Percentiles rank a stretch among this genome's conserved stretches.
Conservation (phyloP, 768 basidiomycete genomes). For the Boletus tomentosulus region DNA sequence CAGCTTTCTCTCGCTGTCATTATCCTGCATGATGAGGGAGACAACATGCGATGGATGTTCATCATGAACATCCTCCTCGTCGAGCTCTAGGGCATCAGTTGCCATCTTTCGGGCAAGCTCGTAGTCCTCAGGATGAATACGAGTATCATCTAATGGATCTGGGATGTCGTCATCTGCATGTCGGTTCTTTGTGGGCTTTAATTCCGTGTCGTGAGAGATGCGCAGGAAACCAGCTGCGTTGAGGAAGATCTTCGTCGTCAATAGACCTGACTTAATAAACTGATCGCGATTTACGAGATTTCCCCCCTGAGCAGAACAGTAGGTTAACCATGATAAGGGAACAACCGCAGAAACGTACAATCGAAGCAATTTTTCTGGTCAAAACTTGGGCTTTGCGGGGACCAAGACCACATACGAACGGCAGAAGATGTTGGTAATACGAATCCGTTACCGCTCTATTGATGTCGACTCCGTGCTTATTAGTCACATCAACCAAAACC, state of each 20-base stretch:
- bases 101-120: constrained; percentile 98
- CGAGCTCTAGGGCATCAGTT: constrained; percentile 92
- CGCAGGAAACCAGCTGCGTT: constrained; percentile 92
- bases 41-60: constrained; percentile 91
- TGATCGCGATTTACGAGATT: constrained; percentile 83
- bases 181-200: constrained; percentile 56
- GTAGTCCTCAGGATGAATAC: constrained; percentile 97
- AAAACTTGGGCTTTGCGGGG: constrained; percentile 89
- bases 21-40: constrained; percentile 77
- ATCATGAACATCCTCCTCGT: constrained; percentile 93
- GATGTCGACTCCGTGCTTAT: constrained; percentile 93
- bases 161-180: constrained; percentile 62
- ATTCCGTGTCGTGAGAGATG: constrained; percentile 69
- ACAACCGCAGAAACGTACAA: constrained; percentile 45
- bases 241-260: constrained; percentile 85
- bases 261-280: constrained; percentile 74
- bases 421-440: constrained; percentile 86
- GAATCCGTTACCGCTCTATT: constrained; percentile 86
- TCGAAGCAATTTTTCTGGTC: constrained; percentile 71
- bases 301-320: constrained; percentile 58
- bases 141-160: constrained; percentile 92
- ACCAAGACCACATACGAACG: constrained; percentile 89
- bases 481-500: constrained; percentile 84
- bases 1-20: constrained; percentile 73
- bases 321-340: neutral